phyloP scores from a whole-genome alignment of 2,329 filamentous ascomycete species.

The Talaromyces islandicus region DNA sequence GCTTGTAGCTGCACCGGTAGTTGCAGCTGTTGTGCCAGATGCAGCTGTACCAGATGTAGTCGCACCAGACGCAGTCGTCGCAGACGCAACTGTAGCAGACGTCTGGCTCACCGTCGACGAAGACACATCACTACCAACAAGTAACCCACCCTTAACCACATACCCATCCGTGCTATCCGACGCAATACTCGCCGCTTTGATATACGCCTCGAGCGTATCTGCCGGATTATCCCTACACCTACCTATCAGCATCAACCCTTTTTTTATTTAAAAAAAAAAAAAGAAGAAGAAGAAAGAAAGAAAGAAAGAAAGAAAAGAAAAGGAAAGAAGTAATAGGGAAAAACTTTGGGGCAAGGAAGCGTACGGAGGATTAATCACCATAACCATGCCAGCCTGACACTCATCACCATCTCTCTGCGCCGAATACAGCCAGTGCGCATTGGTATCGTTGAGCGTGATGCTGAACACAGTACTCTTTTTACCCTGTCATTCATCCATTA shows the following conservation, averaged over 20 bases:
- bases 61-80: background rate
- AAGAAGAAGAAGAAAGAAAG: no score
- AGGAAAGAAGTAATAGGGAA: no score
- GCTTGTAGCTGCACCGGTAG: background rate
- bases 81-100: background rate
- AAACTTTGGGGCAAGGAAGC: background rate
- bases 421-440: slow-evolving; percentile 49
- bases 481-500: background rate
- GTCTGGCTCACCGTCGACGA: background rate
- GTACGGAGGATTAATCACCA: slow-evolving; percentile 46
- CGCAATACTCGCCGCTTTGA: slow-evolving; percentile 9
- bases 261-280: no score
- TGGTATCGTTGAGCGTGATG: slow-evolving; percentile 39
- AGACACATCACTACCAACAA: background rate
- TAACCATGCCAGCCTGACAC: slow-evolving; percentile 47
- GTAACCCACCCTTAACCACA: background rate
- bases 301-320: no score
- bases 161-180: background rate
- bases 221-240: slow-evolving; percentile 3
- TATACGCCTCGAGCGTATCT: slow-evolving; percentile 14
- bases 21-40: background rate
- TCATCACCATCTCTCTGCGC: slow-evolving; percentile 39
- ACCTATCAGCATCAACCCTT: no score
- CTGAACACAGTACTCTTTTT: slow-evolving; percentile 28
- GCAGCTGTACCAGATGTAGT: background rate